Evolutionary conservation across 148 eudicot species (phyloP).

Genomic region (Fagopyrum tataricum): DNA sequence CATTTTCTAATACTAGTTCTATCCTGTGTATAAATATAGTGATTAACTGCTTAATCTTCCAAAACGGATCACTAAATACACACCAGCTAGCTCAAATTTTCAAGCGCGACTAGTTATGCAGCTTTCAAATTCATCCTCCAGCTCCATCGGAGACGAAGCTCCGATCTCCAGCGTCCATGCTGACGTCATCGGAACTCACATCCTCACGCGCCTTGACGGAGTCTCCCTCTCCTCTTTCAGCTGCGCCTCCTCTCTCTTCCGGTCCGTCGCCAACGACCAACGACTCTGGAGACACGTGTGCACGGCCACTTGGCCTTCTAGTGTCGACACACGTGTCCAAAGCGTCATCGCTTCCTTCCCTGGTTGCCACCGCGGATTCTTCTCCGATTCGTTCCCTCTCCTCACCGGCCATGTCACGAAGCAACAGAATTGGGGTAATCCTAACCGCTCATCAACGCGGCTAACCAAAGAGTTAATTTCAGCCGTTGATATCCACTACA

Average conservation of each 20-base stretch:
- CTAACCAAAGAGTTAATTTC: conserved; percentile 25
- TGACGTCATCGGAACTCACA: conserved; percentile 32
- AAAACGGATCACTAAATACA: background rate
- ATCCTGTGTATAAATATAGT: background rate
- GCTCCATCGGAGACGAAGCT: background rate
- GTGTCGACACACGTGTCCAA: conserved; percentile 20
- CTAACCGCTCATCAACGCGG: background rate
- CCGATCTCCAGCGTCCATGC: conserved; percentile 30
- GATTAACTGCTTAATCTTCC: background rate
- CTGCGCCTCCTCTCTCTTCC: conserved; percentile 30
- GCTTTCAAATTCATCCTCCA: background rate
- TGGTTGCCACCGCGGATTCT: conserved; percentile 39
- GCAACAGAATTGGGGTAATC: conserved; percentile 1
- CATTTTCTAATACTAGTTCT: background rate
- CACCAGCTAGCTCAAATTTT: background rate
- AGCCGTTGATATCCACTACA: conserved; percentile 54
- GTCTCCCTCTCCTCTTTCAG: conserved; percentile 30
- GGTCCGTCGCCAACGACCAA: conserved; percentile 23
- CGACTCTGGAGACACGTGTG: conserved; percentile 39
- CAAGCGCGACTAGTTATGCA: background rate
- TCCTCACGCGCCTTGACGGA: conserved; percentile 43
- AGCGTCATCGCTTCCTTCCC: conserved; percentile 25
- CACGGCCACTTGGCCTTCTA: conserved; percentile 46
- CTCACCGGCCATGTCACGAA: background rate
- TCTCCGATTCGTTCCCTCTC: conserved; percentile 33